phyloP scores from a whole-genome alignment of 805 yeast genomes.

The Zygosaccharomyces gambellarensis region DNA sequence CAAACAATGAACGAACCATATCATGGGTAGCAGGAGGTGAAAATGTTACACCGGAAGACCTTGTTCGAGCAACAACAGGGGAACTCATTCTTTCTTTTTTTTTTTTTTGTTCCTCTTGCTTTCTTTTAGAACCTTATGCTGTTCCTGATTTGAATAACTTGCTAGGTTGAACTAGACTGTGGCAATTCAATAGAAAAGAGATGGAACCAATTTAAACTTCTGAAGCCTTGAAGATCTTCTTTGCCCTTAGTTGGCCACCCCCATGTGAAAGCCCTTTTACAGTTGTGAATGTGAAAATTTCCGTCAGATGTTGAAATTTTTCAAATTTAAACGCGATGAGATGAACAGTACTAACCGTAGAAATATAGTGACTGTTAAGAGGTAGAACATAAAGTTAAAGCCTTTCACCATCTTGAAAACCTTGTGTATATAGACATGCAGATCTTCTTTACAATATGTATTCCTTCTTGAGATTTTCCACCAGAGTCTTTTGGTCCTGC shows the following conservation, averaged over 20 bases:
- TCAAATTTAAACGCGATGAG: background rate
- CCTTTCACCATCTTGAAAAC: background rate
- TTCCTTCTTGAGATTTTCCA: conserved; percentile 50
- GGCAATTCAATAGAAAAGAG: background rate
- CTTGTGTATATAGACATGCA: background rate
- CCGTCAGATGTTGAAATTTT: background rate
- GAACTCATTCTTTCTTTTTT: background rate
- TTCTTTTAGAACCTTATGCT: background rate
- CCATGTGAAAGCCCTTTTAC: conserved; percentile 1
- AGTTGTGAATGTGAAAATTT: conserved; percentile 1
- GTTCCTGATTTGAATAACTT: background rate
- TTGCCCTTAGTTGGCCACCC: background rate
- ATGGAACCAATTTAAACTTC: background rate
- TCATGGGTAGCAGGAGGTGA: conserved; percentile 58
- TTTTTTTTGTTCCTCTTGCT: background rate
- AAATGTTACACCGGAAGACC: conserved; percentile 33
- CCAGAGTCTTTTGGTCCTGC: conserved; percentile 47
- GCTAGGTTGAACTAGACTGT: conserved; percentile 13
- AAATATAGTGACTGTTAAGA: background rate
- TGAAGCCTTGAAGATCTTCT: conserved; percentile 1
- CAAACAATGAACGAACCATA: conserved; percentile 76
- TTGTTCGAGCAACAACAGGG: conserved; percentile 22
- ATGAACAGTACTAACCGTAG: background rate
- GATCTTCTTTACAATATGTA: conserved; percentile 35
- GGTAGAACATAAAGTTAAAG: background rate